phyloP scores from a whole-genome alignment of 495 filamentous ascomycete species.

The Cudoniella acicularis region DNA sequence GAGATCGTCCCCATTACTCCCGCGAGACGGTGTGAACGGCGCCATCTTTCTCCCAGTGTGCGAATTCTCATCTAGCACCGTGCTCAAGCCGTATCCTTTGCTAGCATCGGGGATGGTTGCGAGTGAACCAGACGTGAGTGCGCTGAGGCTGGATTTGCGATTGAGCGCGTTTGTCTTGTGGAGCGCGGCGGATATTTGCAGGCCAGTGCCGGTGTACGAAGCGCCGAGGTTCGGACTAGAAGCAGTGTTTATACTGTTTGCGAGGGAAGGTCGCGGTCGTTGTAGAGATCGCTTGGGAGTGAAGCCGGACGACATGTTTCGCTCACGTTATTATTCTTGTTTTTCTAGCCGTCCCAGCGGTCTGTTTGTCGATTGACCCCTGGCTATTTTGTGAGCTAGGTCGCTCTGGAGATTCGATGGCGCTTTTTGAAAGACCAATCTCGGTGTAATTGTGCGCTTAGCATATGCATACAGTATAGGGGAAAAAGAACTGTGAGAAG shows the following conservation, averaged over 20 bases:
- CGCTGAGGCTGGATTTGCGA: conserved; percentile 63
- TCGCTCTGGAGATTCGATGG: background rate
- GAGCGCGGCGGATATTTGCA: conserved; percentile 14
- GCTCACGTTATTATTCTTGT: background rate
- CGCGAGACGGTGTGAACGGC: conserved; percentile 33
- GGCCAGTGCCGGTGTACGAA: conserved; percentile 42
- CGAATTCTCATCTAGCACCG: conserved; percentile 42
- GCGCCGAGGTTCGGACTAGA: conserved; percentile 57
- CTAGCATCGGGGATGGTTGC: conserved; percentile 59
- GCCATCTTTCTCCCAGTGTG: conserved; percentile 35
- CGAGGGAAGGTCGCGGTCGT: conserved; percentile 38
- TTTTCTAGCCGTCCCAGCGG: background rate
- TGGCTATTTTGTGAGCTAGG: background rate
- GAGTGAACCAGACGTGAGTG: conserved; percentile 57
- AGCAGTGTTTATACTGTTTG: conserved; percentile 46
- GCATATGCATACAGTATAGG: background rate
- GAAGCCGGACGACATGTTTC: conserved; percentile 13
- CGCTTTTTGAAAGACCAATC: background rate
- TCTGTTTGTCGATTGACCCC: background rate
- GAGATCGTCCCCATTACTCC: conserved; percentile 45
- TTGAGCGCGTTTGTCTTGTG: conserved; percentile 41
- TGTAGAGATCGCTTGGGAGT: conserved; percentile 41
- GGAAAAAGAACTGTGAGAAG: background rate
- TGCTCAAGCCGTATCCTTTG: conserved; percentile 53
- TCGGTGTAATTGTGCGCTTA: background rate